These are phyloP conservation scores for Eimeria maxima DNA, from an alignment of 169 alveolate genomes.

Conservation along the genomic window DNA sequence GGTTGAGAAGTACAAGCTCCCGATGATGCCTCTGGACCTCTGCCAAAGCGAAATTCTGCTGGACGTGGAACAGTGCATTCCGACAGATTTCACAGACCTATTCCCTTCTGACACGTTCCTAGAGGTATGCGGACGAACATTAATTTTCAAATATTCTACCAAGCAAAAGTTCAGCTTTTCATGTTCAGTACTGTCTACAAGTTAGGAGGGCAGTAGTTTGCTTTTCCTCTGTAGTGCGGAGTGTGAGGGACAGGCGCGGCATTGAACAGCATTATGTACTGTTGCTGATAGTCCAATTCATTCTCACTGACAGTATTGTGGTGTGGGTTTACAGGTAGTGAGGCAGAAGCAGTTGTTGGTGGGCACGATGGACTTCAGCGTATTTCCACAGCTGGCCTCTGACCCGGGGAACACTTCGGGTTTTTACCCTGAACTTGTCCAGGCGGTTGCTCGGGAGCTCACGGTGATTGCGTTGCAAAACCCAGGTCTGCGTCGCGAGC, in stretches of 20 bases:
- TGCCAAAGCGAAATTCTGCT: slow-evolving; percentile 52
- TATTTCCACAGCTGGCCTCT: slow-evolving; percentile 57
- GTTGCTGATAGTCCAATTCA: not conserved
- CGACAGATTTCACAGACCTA: slow-evolving; percentile 20
- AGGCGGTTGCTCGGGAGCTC: slow-evolving; percentile 56
- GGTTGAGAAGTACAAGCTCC: slow-evolving; percentile 53
- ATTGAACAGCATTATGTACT: not conserved
- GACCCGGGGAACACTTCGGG: slow-evolving; percentile 66
- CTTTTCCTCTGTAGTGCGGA: not conserved
- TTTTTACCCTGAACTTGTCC: slow-evolving; percentile 55
- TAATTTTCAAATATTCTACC: too few species aligned
- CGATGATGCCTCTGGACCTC: slow-evolving; percentile 49
- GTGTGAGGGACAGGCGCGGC: not conserved
- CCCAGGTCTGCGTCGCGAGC: slow-evolving; percentile 64
- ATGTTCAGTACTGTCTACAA: not conserved
- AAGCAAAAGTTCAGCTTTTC: too few species aligned
- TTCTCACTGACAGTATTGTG: not conserved
- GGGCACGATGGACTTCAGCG: slow-evolving; percentile 73
- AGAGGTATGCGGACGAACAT: not conserved
- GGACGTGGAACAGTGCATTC: slow-evolving; percentile 70
- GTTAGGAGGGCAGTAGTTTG: not conserved
- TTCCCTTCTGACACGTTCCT: slow-evolving; percentile 47
- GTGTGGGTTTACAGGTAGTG: slow-evolving; percentile 46
- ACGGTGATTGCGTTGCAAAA: slow-evolving; percentile 65
- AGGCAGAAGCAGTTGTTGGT: slow-evolving; percentile 46